phyloP scores from a whole-genome alignment of 345 rosid species.

The Gossypium ekmanianum region DNA sequence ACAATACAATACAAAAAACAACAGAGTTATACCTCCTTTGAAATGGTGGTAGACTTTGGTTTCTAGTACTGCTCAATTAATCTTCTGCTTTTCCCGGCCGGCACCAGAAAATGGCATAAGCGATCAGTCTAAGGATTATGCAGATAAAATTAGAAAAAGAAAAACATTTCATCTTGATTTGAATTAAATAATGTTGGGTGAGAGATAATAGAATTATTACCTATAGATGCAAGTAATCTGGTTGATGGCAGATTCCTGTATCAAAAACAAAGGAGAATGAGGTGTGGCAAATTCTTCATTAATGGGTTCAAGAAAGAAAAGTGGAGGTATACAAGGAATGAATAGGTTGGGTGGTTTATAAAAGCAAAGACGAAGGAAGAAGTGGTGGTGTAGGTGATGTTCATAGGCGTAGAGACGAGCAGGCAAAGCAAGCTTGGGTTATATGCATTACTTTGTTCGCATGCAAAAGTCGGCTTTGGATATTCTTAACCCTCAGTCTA shows the following conservation, averaged over 20 bases:
- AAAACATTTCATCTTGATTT: too few relatives aligned
- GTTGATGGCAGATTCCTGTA: not conserved
- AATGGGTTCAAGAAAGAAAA: conserved; percentile 12
- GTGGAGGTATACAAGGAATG: not conserved
- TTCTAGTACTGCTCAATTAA: conserved; percentile 17
- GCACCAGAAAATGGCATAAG: conserved; percentile 14
- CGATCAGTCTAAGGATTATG: not conserved
- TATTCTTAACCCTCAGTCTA: not conserved
- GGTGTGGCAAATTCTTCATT: conserved; percentile 25
- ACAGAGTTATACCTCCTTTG: conserved; percentile 32
- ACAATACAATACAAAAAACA: too few relatives aligned
- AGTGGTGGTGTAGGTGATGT: not conserved
- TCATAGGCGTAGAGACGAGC: conserved; percentile 16
- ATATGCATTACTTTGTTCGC: conserved; percentile 34
- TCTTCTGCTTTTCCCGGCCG: conserved; percentile 20
- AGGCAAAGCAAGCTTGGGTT: conserved; percentile 26
- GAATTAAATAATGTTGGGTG: not conserved
- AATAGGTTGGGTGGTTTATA: not conserved
- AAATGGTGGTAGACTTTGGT: conserved; percentile 22
- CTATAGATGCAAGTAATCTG: too few relatives aligned
- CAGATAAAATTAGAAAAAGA: too few relatives aligned
- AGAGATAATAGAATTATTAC: not conserved
- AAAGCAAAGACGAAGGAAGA: conserved; percentile 10
- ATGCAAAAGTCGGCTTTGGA: conserved; percentile 28
- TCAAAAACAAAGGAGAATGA: too few relatives aligned